Evolutionary conservation across 345 rosid genomes (phyloP).

Genomic region (Sonneratia alba): DNA sequence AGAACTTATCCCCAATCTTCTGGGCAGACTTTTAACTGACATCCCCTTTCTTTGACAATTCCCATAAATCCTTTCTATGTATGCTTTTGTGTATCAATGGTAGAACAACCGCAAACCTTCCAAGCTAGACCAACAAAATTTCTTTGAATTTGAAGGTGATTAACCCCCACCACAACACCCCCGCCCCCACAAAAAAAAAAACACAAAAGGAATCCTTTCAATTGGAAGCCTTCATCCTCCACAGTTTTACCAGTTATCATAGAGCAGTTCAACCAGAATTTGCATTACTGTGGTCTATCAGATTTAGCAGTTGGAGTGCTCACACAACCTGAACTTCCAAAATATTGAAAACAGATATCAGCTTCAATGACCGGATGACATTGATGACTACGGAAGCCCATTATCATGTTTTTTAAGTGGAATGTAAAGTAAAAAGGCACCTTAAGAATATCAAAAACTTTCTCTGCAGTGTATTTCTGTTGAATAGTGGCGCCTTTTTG

Average conservation of each 20-base stretch:
- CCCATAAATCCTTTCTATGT: too few relatives aligned
- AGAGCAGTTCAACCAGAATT: not conserved
- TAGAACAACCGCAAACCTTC: not conserved
- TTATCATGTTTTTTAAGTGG: not conserved
- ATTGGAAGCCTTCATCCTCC: not conserved
- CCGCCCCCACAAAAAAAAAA: too few relatives aligned
- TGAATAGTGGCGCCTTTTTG: constrained; percentile 87
- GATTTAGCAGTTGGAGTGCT: not conserved
- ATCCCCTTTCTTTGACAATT: not conserved
- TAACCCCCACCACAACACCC: too few relatives aligned
- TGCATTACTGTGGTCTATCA: too few relatives aligned
- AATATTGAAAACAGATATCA: not conserved
- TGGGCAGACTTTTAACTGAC: not conserved
- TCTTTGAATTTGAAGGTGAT: too few relatives aligned
- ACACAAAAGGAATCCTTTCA: too few relatives aligned
- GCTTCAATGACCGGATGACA: not conserved
- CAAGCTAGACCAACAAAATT: not conserved
- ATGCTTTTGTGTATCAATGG: not conserved
- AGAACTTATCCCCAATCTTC: not conserved
- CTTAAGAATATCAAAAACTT: constrained; percentile 94
- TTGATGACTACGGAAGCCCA: not conserved
- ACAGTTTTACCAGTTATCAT: not conserved
- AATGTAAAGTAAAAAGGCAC: constrained; percentile 19
- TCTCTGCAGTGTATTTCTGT: constrained; percentile 86
- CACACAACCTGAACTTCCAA: not conserved